Evolutionary conservation across 2,329 filamentous ascomycete species (phyloP).

Genomic region (Chaetoscypha palmicola): DNA sequence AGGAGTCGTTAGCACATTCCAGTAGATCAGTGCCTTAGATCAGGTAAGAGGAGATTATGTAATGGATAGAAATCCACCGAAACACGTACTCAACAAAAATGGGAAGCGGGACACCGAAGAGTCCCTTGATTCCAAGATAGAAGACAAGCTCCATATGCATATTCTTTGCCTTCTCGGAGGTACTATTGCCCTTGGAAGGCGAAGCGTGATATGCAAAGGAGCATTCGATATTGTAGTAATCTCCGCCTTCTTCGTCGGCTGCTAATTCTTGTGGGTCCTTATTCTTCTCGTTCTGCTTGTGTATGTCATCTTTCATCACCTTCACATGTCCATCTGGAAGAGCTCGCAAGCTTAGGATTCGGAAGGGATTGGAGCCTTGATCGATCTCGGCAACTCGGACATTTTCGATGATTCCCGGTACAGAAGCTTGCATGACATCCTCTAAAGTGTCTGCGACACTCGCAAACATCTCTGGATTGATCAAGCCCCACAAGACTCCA

Average conservation of each 20-base stretch:
- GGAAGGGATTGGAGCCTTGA: slow-evolving; percentile 83
- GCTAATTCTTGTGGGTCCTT: slow-evolving; percentile 84
- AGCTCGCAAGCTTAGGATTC: slow-evolving; percentile 79
- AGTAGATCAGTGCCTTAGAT: slow-evolving; percentile 21
- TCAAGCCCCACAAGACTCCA: slow-evolving; percentile 77
- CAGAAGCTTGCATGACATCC: slow-evolving; percentile 94
- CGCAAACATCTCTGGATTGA: slow-evolving; percentile 95
- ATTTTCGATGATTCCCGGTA: slow-evolving; percentile 86
- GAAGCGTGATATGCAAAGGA: slow-evolving; percentile 87
- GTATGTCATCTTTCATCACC: slow-evolving; percentile 75
- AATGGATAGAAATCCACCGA: no score
- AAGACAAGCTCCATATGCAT: slow-evolving; percentile 98
- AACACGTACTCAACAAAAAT: slow-evolving; percentile 12
- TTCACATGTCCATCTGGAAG: slow-evolving; percentile 75
- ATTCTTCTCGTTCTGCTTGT: slow-evolving; percentile 67
- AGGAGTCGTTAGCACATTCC: slow-evolving; percentile 40
- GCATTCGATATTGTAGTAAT: slow-evolving; percentile 88
- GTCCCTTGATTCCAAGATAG: slow-evolving; percentile 59
- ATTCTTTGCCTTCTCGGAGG: slow-evolving; percentile 79
- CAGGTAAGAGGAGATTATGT: slow-evolving; percentile 17
- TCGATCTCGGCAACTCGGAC: slow-evolving; percentile 93
- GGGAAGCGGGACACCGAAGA: slow-evolving; percentile 23
- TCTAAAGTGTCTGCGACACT: slow-evolving; percentile 83
- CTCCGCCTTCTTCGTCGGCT: slow-evolving; percentile 82
- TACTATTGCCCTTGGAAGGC: slow-evolving; percentile 55